A percentile compares a stretch with the other conserved stretches of the same genome.
phyloP scores from a whole-genome alignment of 495 filamentous ascomycete genomes.

The Neurospora discreta region DNA sequence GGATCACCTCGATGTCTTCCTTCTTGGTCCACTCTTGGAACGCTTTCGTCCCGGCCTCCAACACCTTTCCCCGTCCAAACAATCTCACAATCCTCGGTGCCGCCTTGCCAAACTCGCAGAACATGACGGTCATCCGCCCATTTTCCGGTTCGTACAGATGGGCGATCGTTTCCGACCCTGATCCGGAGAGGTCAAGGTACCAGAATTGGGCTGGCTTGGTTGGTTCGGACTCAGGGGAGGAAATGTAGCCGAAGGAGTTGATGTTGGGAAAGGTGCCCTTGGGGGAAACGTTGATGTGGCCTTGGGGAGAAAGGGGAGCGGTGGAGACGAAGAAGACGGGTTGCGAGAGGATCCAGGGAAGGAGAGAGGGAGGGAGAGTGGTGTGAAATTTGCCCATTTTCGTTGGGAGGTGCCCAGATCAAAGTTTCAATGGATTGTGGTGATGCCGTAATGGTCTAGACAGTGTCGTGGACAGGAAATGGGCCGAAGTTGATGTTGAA shows the following conservation, averaged over 20 bases:
- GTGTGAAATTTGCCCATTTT: constrained; percentile 53
- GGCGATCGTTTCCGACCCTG: constrained; percentile 58
- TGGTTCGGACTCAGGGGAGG: constrained; percentile 1
- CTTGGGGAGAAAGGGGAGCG: constrained; percentile 46
- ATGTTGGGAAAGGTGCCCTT: constrained; percentile 39
- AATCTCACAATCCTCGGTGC: constrained; percentile 55
- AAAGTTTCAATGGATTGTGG: no score
- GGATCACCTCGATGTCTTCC: constrained; percentile 29
- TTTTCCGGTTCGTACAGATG: constrained; percentile 59
- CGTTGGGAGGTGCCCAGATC: no score
- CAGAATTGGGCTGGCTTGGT: constrained; percentile 35
- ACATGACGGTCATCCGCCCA: constrained; percentile 59
- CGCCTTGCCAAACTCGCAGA: constrained; percentile 47
- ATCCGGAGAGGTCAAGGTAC: constrained; percentile 63
- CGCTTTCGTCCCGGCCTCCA: constrained; percentile 42
- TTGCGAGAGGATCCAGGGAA: constrained; percentile 49
- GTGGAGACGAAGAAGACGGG: constrained; percentile 59
- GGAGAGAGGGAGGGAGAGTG: constrained; percentile 43
- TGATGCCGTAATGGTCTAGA: no score
- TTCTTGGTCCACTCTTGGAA: constrained; percentile 38
- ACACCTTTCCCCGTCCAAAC: constrained; percentile 55
- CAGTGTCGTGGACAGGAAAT: no score
- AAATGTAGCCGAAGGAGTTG: constrained; percentile 47
- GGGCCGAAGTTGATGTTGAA: no score
- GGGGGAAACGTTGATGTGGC: constrained; percentile 57